Evolutionary conservation across 1,284 basidiomycete genomes (phyloP).

Genomic region (Malassezia sympodialis): DNA sequence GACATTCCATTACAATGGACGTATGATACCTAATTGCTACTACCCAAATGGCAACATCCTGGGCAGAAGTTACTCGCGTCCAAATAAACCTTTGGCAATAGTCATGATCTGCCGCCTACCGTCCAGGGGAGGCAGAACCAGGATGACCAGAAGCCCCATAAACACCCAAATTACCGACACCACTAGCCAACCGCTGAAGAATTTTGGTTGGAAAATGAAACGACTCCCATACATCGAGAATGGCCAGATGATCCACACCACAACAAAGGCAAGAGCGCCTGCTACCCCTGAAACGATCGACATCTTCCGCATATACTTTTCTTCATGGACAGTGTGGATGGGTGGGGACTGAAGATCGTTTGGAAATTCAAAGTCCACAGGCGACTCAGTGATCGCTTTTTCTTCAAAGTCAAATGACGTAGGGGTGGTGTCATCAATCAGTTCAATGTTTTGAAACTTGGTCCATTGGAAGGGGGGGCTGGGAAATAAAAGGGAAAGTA

Average conservation of each 20-base stretch:
- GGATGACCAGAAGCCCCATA: constrained; percentile 22
- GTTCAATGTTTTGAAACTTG: constrained; percentile 19
- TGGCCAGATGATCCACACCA: constrained; percentile 45
- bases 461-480: constrained; percentile 29
- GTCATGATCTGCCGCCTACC: not conserved
- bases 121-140: constrained; percentile 22
- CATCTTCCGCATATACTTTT: constrained; percentile 2
- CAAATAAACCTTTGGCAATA: not conserved
- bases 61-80: not conserved
- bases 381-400: not conserved
- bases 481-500: constrained; percentile 24
- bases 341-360: not conserved
- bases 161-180: constrained; percentile 41
- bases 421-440: not conserved
- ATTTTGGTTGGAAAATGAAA: constrained; percentile 32
- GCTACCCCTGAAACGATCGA: constrained; percentile 21
- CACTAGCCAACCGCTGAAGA: constrained; percentile 42
- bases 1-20: too few relatives aligned
- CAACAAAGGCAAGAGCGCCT: constrained; percentile 25
- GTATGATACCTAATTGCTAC: too few relatives aligned
- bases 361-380: not conserved
- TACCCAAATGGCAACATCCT: not conserved
- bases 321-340: constrained; percentile 17
- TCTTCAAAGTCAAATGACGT: not conserved
- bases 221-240: constrained; percentile 43